These are phyloP conservation scores for Pythium plurisporium DNA, from an alignment of 352 stramenopile species.

Conservation along the genomic window DNA sequence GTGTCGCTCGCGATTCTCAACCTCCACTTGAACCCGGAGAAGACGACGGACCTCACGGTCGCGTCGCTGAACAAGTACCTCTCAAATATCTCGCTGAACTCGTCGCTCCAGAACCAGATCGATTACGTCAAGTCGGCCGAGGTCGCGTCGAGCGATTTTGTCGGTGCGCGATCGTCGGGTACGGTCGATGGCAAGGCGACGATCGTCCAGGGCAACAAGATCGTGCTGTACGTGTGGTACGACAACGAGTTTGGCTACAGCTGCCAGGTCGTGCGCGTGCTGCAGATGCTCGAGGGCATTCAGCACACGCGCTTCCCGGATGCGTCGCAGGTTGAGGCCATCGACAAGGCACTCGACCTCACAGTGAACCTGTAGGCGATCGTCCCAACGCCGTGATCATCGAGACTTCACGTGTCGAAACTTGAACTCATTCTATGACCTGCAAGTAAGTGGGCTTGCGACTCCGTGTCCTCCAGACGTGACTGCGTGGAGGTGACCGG, in stretches of 20 bases:
- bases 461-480: no score
- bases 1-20: constrained; percentile 98
- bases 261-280: constrained; percentile 77
- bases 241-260: constrained; percentile 91
- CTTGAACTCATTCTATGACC: no score
- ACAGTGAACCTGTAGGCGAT: constrained; percentile 10
- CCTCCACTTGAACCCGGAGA: constrained; percentile 83
- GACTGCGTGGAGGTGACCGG: no score
- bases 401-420: neutral
- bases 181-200: constrained; percentile 84
- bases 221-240: constrained; percentile 89
- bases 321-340: constrained; percentile 56
- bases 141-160: constrained; percentile 80
- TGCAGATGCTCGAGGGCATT: constrained; percentile 79
- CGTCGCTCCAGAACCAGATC: constrained; percentile 84
- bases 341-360: constrained; percentile 64
- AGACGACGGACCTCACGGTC: constrained; percentile 52
- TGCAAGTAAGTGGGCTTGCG: no score
- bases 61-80: constrained; percentile 76
- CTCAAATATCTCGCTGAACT: constrained; percentile 77
- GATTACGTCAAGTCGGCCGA: constrained; percentile 85
- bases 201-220: constrained; percentile 81
- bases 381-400: neutral
- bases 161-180: constrained; percentile 64
- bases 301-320: constrained; percentile 69